Conservation (phyloP, 2,329 filamentous ascomycete species). For the Colletotrichum spinosum region DNA sequence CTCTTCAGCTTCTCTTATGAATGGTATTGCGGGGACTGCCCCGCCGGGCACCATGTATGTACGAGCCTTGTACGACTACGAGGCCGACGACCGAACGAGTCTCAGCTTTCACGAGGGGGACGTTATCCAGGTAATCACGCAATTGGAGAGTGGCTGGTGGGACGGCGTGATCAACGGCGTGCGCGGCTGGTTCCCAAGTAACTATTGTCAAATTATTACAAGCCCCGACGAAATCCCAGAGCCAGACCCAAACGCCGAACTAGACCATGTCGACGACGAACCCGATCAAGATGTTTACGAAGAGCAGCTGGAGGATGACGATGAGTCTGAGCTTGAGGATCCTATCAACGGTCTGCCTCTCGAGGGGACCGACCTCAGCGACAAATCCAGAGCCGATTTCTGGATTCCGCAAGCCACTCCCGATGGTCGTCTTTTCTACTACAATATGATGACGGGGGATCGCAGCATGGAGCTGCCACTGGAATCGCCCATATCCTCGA, state of each 20-base stretch:
- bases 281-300: constrained; percentile 74
- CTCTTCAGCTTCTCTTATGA: constrained; percentile 58
- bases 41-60: constrained; percentile 85
- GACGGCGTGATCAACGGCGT: constrained; percentile 98
- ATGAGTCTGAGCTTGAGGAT: constrained; percentile 69
- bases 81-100: constrained; percentile 96
- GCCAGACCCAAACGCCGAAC: constrained; percentile 64
- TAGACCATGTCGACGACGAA: constrained; percentile 71
- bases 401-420: constrained; percentile 98
- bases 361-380: constrained; percentile 70
- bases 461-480: constrained; percentile 95
- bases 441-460: constrained; percentile 96
- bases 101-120: constrained; percentile 97
- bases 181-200: constrained; percentile 98
- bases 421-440: constrained; percentile 94
- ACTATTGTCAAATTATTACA: constrained; percentile 92
- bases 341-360: constrained; percentile 72
- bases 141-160: constrained; percentile 97
- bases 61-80: constrained; percentile 96
- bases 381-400: constrained; percentile 90
- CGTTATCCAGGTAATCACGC: constrained; percentile 97
- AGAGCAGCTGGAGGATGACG: constrained; percentile 75
- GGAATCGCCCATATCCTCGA: constrained; percentile 84
- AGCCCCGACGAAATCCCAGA: constrained; percentile 80
- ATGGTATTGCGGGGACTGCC: constrained; percentile 69